Evolutionary conservation across 331 rosid species (phyloP).

Genomic region (Prunus yedoensis): DNA sequence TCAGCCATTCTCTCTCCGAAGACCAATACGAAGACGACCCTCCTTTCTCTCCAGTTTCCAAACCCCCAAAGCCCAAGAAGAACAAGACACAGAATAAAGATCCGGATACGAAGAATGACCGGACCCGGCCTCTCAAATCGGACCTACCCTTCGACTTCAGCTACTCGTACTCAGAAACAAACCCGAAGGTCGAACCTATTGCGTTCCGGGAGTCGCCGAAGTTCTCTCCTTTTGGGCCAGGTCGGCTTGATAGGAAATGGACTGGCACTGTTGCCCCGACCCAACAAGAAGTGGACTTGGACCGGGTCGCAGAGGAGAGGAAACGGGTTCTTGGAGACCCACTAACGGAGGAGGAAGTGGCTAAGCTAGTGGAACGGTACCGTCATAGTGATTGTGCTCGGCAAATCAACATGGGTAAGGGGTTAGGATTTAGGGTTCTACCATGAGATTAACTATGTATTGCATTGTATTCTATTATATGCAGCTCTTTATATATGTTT

Average conservation of each 20-base stretch:
- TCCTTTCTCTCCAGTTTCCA: conserved; percentile 58
- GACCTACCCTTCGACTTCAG: conserved; percentile 86
- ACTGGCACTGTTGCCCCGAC: conserved; percentile 64
- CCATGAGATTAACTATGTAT: background rate
- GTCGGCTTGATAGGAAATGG: conserved; percentile 79
- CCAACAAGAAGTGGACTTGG: conserved; percentile 35
- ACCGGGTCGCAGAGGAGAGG: conserved; percentile 43
- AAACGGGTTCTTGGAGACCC: conserved; percentile 67
- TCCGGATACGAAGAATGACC: conserved; percentile 18
- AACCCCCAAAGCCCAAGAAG: conserved; percentile 33
- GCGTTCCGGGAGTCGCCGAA: conserved; percentile 87
- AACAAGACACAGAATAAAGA: conserved; percentile 14
- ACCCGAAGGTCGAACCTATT: conserved; percentile 50
- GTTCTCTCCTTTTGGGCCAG: conserved; percentile 89
- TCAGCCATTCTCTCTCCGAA: conserved; percentile 14
- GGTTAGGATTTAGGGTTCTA: background rate
- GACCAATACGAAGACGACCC: conserved; percentile 55
- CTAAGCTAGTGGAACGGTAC: conserved; percentile 75
- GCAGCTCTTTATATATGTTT: background rate
- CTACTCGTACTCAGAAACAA: conserved; percentile 72
- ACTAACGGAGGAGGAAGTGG: conserved; percentile 62
- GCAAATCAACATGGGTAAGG: conserved; percentile 79
- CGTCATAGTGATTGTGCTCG: conserved; percentile 79
- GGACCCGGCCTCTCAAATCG: conserved; percentile 47
- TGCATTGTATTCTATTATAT: background rate